Evolutionary conservation across 2,329 filamentous ascomycete genomes (phyloP).

Genomic region (Phyllosticta paracitricarpa): DNA sequence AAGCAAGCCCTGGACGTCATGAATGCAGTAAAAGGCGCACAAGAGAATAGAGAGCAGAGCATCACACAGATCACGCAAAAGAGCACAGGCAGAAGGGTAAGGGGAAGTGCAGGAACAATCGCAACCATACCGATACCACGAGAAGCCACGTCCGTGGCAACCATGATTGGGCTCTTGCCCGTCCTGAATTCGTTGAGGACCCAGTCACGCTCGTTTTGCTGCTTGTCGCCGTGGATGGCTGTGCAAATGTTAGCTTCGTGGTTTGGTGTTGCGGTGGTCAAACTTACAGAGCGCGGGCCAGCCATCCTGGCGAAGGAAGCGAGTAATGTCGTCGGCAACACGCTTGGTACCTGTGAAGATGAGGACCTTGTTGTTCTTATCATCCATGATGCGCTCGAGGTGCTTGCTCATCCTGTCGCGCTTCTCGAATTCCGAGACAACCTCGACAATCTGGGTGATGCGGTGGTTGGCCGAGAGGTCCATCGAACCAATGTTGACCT

Average conservation of each 20-base stretch:
- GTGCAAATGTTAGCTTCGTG: conserved; percentile 34
- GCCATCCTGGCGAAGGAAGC: conserved; percentile 92
- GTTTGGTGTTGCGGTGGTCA: neutral
- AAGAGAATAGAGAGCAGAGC: conserved; percentile 88
- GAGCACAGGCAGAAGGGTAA: conserved; percentile 24
- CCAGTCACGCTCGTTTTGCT: conserved; percentile 99
- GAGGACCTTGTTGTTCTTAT: conserved; percentile 88
- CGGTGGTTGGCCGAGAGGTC: conserved; percentile 94
- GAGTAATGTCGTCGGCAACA: conserved; percentile 94
- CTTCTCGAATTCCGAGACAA: conserved; percentile 94
- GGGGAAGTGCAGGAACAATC: conserved; percentile 34
- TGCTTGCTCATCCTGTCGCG: conserved; percentile 96
- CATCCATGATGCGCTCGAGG: conserved; percentile 94
- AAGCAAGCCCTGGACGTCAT: conserved; percentile 84
- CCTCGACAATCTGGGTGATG: conserved; percentile 95
- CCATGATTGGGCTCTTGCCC: conserved; percentile 99
- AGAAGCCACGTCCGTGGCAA: conserved; percentile 98
- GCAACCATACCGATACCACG: conserved; percentile 99
- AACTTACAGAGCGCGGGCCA: conserved; percentile 91
- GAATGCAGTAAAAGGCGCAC: conserved; percentile 65
- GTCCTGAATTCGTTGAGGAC: conserved; percentile 99
- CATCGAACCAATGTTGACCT: conserved; percentile 97
- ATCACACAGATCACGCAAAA: conserved; percentile 57
- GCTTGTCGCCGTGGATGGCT: conserved; percentile 99
- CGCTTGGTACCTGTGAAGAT: conserved; percentile 84